Percentiles rank a stretch among this genome's conserved stretches.
Conservation (phyloP, 1,284 basidiomycete genomes). For the Cutaneotrichosporon sp. region DNA sequence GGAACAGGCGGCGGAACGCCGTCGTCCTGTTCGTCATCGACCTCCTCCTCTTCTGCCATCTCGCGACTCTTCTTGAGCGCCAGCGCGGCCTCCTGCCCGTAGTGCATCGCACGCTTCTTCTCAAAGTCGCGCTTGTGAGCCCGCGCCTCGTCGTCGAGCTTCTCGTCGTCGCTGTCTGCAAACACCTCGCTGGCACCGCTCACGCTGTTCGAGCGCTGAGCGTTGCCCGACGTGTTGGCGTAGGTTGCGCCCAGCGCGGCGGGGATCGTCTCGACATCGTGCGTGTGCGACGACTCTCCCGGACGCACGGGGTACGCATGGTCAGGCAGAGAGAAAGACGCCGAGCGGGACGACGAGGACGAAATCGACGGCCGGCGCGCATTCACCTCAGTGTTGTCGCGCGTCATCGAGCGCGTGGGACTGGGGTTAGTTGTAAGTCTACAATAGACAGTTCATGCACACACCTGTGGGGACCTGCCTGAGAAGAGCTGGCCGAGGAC, state of each 20-base stretch:
- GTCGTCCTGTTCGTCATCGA: constrained; percentile 29
- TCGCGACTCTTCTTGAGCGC: constrained; percentile 69
- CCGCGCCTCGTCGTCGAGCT: constrained; percentile 84
- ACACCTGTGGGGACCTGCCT: neutral
- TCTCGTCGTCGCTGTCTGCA: constrained; percentile 68
- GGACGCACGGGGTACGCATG: constrained; percentile 42
- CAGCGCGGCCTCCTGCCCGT: constrained; percentile 80
- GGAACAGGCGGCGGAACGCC: constrained; percentile 10
- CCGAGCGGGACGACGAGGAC: constrained; percentile 70
- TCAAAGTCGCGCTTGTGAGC: constrained; percentile 80
- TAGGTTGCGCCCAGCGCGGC: constrained; percentile 53
- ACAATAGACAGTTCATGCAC: neutral
- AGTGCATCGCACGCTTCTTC: constrained; percentile 76
- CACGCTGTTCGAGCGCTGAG: constrained; percentile 18
- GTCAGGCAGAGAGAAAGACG: constrained; percentile 64
- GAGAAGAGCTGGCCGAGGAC: constrained; percentile 5
- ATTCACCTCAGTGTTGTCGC: constrained; percentile 26
- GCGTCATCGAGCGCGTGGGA: constrained; percentile 16
- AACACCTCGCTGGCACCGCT: constrained; percentile 38
- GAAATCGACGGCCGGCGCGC: constrained; percentile 58
- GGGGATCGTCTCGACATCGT: constrained; percentile 54
- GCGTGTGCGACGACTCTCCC: constrained; percentile 34
- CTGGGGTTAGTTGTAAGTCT: neutral
- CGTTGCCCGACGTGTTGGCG: constrained; percentile 47
- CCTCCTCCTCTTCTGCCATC: constrained; percentile 41